Evolutionary conservation across 1,284 basidiomycete genomes (phyloP).

Genomic region (Neolentinus lepideus): DNA sequence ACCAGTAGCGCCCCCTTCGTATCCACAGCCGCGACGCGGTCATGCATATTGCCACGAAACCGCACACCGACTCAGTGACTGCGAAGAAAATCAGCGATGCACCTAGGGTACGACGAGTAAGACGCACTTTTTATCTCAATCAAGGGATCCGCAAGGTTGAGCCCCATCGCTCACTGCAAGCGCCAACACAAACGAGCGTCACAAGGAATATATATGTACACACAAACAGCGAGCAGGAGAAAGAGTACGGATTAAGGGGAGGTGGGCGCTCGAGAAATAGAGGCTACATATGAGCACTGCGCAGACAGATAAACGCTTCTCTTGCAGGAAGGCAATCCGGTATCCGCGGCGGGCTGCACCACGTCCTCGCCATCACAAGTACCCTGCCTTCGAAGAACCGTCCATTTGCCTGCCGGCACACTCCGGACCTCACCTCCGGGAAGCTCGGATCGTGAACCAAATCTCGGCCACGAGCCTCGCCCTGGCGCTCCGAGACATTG

Average conservation of each 20-base stretch:
- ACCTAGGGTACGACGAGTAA: neutral
- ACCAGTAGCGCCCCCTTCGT: slow-evolving; percentile 26
- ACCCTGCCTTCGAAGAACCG: neutral
- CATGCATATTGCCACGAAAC: slow-evolving; percentile 25
- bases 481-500: neutral
- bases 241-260: neutral
- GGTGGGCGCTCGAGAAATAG: neutral
- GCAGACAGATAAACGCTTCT: neutral
- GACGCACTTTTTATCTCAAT: neutral
- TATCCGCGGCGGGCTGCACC: neutral
- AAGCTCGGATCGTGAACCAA: neutral
- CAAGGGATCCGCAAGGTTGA: neutral
- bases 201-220: no score
- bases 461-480: neutral
- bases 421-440: neutral
- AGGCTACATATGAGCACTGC: neutral
- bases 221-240: neutral
- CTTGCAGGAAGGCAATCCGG: neutral
- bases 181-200: neutral
- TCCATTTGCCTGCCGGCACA: neutral
- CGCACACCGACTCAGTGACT: slow-evolving; percentile 27
- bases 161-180: neutral
- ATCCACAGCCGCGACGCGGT: slow-evolving; percentile 28
- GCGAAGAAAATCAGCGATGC: neutral
- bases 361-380: neutral